Percentiles rank a stretch among this genome's conserved stretches.
Conservation (phyloP, 108 stramenopile species). For the Cyclotella cryptica region DNA sequence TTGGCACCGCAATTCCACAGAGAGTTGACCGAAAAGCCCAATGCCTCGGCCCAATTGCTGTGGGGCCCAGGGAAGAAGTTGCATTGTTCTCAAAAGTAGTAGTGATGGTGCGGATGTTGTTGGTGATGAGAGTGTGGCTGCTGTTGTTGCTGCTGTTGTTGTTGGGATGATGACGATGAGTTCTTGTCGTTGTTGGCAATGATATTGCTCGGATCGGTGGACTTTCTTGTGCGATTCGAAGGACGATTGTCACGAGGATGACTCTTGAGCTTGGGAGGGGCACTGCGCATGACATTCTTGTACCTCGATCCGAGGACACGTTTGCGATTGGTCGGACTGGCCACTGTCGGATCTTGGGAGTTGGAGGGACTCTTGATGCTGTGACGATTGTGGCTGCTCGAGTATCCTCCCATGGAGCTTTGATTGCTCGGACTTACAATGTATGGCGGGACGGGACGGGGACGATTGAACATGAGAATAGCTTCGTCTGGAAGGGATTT, state of each 20-base stretch:
- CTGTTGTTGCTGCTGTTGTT: slow-evolving; percentile 22
- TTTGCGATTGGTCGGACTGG: slow-evolving; percentile 21
- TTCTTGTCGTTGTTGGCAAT: slow-evolving; percentile 7
- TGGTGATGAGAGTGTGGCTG: slow-evolving; percentile 22
- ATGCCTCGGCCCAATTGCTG: slow-evolving; percentile 75
- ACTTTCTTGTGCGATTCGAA: slow-evolving; percentile 33
- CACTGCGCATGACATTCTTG: slow-evolving; percentile 52
- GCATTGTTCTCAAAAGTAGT: slow-evolving; percentile 43
- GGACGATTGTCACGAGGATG: slow-evolving; percentile 75
- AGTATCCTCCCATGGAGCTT: neutral
- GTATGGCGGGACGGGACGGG: slow-evolving; percentile 39
- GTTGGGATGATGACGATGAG: neutral
- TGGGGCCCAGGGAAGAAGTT: slow-evolving; percentile 44
- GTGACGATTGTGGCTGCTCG: slow-evolving; percentile 5
- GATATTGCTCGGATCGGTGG: slow-evolving; percentile 16
- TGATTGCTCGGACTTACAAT: slow-evolving; percentile 20
- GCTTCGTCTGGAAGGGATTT: slow-evolving; percentile 63
- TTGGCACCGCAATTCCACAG: slow-evolving; percentile 85
- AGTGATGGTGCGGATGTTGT: slow-evolving; percentile 6
- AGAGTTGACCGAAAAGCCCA: slow-evolving; percentile 74
- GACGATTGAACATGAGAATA: slow-evolving; percentile 64
- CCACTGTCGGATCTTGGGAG: slow-evolving; percentile 1
- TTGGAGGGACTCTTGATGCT: slow-evolving; percentile 6
- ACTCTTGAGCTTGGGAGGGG: slow-evolving; percentile 77
- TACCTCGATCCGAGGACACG: slow-evolving; percentile 28